Evolutionary conservation across 495 filamentous ascomycete genomes (phyloP).

Genomic region (Articulospora tetracladia): DNA sequence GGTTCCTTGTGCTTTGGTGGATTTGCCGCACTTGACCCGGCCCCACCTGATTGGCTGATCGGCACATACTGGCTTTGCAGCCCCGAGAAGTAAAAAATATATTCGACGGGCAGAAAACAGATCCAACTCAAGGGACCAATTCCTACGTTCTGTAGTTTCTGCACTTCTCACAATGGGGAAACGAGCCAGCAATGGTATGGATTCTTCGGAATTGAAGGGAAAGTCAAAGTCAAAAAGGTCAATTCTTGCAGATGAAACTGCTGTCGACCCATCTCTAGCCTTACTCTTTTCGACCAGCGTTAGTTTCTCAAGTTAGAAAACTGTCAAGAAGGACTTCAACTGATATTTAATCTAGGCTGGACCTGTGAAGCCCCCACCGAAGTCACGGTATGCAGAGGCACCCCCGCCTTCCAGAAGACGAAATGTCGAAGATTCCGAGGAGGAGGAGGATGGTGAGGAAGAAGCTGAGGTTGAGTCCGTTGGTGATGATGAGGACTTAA

Average conservation of each 20-base stretch:
- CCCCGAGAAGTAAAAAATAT: neutral
- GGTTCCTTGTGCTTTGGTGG: neutral
- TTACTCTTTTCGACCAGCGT: slow-evolving; percentile 82
- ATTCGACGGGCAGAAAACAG: neutral
- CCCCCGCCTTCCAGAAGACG: slow-evolving; percentile 24
- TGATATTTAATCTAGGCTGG: slow-evolving; percentile 49
- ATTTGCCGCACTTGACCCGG: neutral
- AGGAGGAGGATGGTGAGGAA: slow-evolving; percentile 34
- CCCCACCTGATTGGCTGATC: neutral
- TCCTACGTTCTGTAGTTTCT: too few species aligned
- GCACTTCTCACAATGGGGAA: slow-evolving; percentile 28
- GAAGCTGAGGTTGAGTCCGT: slow-evolving; percentile 37
- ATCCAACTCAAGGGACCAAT: too few species aligned
- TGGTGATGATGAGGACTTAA: slow-evolving; percentile 37
- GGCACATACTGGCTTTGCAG: neutral
- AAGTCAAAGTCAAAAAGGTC: slow-evolving; percentile 16
- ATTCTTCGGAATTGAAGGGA: slow-evolving; percentile 8
- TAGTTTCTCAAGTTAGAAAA: slow-evolving; percentile 27
- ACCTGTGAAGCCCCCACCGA: slow-evolving; percentile 56
- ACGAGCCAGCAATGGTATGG: slow-evolving; percentile 12
- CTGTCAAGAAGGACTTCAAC: neutral
- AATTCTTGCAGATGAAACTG: slow-evolving; percentile 30
- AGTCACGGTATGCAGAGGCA: slow-evolving; percentile 41
- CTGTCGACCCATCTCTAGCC: slow-evolving; percentile 71
- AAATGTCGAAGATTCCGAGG: slow-evolving; percentile 28